phyloP scores from a whole-genome alignment of 768 basidiomycete species.

The Lactarius indigo region DNA sequence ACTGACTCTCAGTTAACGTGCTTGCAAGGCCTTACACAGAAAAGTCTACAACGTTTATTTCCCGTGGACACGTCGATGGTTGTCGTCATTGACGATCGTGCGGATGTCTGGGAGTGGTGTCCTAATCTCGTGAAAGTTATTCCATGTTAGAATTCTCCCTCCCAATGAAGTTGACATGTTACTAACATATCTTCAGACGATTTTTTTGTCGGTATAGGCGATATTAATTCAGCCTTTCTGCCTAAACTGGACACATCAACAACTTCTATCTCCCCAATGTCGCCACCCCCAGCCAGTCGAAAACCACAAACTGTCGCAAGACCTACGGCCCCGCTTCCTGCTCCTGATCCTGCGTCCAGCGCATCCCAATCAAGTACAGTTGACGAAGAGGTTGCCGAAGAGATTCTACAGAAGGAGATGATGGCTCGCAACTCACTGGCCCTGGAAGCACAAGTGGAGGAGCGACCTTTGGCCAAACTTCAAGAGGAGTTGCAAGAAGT shows the following conservation, averaged over 20 bases:
- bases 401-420: constrained; percentile 51
- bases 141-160: constrained; percentile 68
- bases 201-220: constrained; percentile 97
- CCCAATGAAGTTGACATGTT: constrained; percentile 1
- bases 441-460: constrained; percentile 80
- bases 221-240: constrained; percentile 94
- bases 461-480: constrained; percentile 82
- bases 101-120: constrained; percentile 98
- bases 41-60: constrained; percentile 87
- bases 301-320: background rate
- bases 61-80: constrained; percentile 99
- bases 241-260: constrained; percentile 68
- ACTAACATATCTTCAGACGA: constrained; percentile 59
- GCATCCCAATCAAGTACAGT: constrained; percentile 14
- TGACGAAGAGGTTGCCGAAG: constrained; percentile 39
- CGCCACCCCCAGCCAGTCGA: constrained; percentile 3
- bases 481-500: constrained; percentile 71
- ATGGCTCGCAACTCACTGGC: constrained; percentile 68
- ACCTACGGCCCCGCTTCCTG: constrained; percentile 8
- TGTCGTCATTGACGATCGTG: constrained; percentile 97
- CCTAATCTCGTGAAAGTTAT: constrained; percentile 96
- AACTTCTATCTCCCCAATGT: constrained; percentile 33
- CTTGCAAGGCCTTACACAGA: constrained; percentile 52
- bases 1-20: background rate
- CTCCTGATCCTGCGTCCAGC: background rate